A percentile compares a stretch with the other conserved stretches of the same genome.
Evolutionary conservation across 2,329 filamentous ascomycete species (phyloP).

Genomic region (Pleoardoris graminearum): DNA sequence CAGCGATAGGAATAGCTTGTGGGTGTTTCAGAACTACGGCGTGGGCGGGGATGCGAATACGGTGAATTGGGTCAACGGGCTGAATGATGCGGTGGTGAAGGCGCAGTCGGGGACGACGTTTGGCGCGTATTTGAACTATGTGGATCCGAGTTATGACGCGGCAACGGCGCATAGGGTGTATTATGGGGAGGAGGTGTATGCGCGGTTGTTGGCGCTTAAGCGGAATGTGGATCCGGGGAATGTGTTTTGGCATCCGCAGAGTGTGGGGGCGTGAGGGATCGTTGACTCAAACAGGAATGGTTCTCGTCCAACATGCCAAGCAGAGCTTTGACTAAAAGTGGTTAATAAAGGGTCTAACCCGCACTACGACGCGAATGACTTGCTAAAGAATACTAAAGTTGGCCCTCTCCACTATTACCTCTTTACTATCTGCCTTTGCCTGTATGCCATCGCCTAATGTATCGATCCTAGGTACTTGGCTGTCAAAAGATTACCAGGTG

Average conservation of each 20-base stretch:
- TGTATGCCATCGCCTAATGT: too few species aligned
- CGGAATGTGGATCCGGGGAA: constrained; percentile 45
- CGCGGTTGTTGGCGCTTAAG: constrained; percentile 44
- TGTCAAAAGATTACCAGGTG: too few species aligned
- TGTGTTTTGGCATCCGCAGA: constrained; percentile 46
- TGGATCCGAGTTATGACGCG: constrained; percentile 54
- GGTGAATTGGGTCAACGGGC: constrained; percentile 47
- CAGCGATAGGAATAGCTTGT: constrained; percentile 41
- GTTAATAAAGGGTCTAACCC: too few species aligned
- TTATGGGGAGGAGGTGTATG: constrained; percentile 49
- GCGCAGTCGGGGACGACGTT: constrained; percentile 46
- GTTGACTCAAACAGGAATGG: too few species aligned
- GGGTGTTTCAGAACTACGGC: constrained; percentile 44
- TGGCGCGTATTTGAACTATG: constrained; percentile 59
- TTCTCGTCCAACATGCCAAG: too few species aligned
- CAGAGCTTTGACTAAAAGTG: too few species aligned
- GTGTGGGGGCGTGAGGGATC: constrained; percentile 30
- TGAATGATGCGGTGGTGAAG: constrained; percentile 46
- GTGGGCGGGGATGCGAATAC: constrained; percentile 20
- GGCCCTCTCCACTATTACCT: too few species aligned
- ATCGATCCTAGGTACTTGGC: too few species aligned
- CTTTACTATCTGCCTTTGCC: too few species aligned
- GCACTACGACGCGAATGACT: too few species aligned
- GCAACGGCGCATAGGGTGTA: constrained; percentile 55
- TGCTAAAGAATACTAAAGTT: too few species aligned